Conservation (phyloP, 306 rosid species). For the Phaseolus lunatus region DNA sequence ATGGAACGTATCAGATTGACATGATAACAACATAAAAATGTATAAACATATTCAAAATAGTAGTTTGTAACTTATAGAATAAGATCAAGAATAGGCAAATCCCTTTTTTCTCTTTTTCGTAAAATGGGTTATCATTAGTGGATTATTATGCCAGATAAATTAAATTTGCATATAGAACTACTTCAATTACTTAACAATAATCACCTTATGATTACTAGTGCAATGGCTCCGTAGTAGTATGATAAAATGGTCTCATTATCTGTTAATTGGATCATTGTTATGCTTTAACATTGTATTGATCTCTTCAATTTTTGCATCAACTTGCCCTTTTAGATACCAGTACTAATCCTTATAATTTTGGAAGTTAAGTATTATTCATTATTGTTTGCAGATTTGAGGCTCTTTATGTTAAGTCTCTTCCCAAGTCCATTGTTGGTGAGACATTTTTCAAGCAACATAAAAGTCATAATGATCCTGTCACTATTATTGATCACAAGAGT, state of each 20-base stretch:
- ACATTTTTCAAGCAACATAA: conserved; percentile 61
- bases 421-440: conserved; percentile 65
- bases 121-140: neutral
- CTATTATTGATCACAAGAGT: conserved; percentile 73
- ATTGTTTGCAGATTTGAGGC: conserved; percentile 67
- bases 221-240: neutral
- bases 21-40: no score
- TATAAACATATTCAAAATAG: no score
- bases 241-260: conserved; percentile 24
- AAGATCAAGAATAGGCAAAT: conserved; percentile 55
- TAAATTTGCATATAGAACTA: neutral
- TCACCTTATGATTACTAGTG: neutral
- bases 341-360: neutral
- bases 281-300: neutral
- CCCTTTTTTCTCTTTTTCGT: neutral
- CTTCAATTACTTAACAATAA: neutral
- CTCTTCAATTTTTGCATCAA: neutral
- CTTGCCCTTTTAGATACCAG: neutral
- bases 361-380: conserved; percentile 16
- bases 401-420: conserved; percentile 68
- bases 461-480: conserved; percentile 80
- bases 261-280: conserved; percentile 10
- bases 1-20: conserved; percentile 53
- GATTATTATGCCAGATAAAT: neutral
- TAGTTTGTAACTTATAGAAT: no score